A percentile compares a stretch with the other conserved stretches of the same genome.
These are phyloP conservation scores for Cetradonia linearis DNA, from an alignment of 495 filamentous ascomycete species.

Conservation along the genomic window DNA sequence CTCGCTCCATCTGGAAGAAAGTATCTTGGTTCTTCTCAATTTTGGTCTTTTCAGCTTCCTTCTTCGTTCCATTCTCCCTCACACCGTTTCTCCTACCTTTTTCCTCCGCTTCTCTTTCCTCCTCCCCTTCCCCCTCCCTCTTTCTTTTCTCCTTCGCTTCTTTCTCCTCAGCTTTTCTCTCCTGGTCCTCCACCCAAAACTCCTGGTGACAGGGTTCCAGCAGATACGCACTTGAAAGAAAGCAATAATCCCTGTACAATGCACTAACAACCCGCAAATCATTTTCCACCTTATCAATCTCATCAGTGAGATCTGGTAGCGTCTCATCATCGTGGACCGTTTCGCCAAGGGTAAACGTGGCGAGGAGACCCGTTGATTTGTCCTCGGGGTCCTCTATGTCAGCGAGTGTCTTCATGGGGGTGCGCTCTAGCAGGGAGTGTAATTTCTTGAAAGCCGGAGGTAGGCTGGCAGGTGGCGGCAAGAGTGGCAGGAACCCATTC, in stretches of 20 bases:
- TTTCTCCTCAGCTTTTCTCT: not conserved
- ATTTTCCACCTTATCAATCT: slow-evolving; percentile 56
- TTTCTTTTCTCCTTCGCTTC: too few species aligned
- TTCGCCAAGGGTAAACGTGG: slow-evolving; percentile 58
- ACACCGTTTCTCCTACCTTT: too few species aligned
- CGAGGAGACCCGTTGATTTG: slow-evolving; percentile 74
- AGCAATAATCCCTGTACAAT: slow-evolving; percentile 81
- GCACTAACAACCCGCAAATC: slow-evolving; percentile 71
- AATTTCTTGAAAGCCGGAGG: slow-evolving; percentile 61
- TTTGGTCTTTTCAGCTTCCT: too few species aligned
- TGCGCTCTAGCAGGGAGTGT: slow-evolving; percentile 56
- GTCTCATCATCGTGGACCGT: slow-evolving; percentile 50
- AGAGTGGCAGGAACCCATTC: slow-evolving; percentile 57
- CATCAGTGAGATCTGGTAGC: slow-evolving; percentile 62
- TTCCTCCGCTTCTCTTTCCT: too few species aligned
- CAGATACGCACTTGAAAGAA: slow-evolving; percentile 76
- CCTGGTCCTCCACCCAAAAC: not conserved
- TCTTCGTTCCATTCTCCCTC: too few species aligned
- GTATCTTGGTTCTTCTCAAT: too few species aligned
- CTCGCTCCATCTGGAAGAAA: too few species aligned
- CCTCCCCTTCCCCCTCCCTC: too few species aligned
- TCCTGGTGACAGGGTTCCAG: slow-evolving; percentile 76
- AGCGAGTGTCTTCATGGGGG: slow-evolving; percentile 62
- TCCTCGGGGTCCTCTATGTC: slow-evolving; percentile 59
- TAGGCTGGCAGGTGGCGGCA: slow-evolving; percentile 31